Conservation (phyloP, 192 early-diverging fungal species). For the Cladochytrium replicatum region DNA sequence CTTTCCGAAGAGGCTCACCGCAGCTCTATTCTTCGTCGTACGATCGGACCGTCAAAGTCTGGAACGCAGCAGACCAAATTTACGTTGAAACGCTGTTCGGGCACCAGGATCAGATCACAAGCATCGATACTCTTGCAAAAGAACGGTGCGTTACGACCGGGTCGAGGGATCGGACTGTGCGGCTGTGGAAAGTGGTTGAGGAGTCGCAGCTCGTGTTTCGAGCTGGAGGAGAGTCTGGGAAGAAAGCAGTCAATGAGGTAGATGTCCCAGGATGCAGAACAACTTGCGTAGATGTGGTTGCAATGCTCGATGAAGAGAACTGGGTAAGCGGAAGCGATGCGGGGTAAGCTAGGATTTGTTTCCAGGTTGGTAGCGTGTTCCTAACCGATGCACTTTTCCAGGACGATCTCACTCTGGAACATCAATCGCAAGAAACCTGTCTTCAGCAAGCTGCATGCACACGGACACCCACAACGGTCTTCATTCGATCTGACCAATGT, state of each 20-base stretch:
- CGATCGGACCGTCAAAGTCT: conserved; percentile 93
- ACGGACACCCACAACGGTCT: conserved; percentile 43
- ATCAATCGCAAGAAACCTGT: conserved; percentile 85
- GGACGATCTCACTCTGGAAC: conserved; percentile 89
- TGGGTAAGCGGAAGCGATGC: conserved; percentile 89
- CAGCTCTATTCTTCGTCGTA: conserved; percentile 82
- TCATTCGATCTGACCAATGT: not conserved
- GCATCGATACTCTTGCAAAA: conserved; percentile 70
- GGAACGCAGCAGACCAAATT: conserved; percentile 83
- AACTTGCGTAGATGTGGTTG: conserved; percentile 72
- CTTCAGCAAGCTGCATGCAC: conserved; percentile 62
- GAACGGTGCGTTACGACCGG: conserved; percentile 89
- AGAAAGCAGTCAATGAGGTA: conserved; percentile 23
- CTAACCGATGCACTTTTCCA: conserved; percentile 15
- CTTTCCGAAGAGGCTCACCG: conserved; percentile 67
- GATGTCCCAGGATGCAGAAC: conserved; percentile 19
- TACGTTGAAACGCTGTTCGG: conserved; percentile 98
- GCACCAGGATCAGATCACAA: conserved; percentile 83
- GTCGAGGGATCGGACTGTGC: conserved; percentile 75
- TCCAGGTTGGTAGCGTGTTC: conserved; percentile 2
- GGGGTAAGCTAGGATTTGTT: conserved; percentile 37
- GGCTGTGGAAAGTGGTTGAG: conserved; percentile 94
- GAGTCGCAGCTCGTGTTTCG: conserved; percentile 89
- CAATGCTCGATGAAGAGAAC: conserved; percentile 85
- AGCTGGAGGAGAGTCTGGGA: conserved; percentile 42